Evolutionary conservation across 2,329 filamentous ascomycete genomes (phyloP), one percentile per base, ranked within the genome.

Genomic region (Oidium heveae): DNA sequence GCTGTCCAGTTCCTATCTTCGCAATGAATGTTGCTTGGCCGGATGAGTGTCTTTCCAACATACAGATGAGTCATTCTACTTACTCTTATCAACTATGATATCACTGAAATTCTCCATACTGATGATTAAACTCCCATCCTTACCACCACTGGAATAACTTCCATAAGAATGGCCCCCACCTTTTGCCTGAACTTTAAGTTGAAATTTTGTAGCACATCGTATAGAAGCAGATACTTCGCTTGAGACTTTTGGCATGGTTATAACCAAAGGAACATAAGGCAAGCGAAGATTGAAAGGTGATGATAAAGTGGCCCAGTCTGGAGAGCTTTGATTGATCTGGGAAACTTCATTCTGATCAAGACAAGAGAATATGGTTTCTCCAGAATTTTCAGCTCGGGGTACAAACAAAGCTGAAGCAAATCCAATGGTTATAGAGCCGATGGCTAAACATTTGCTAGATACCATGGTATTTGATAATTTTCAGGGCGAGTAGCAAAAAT

Each of bases 131-230:
- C 66, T 69, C 20, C 74, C 75, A 59, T 75, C 68, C 7, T 67
- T 65, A 16, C 75, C 76, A 2, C 74, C 74, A 0, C 41, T 59
- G 4, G 60, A 61, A 28, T 41, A 73, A 37, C 72, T 74, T 0
- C 66, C 74, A 62, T 75, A 77, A 36, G 71, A 73, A 61, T 77
- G 74, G 0, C 74, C 75, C n/a, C 75, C 74, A 32, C 69, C 68
- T 57, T 71, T 72, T 1, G 73, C 66, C 46, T 73, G 72, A 2
- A 77, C 71, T 51, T 73, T 72, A 22, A 73, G 63, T 12, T 64
- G 64, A 49, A 64, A 57, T 22, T 67, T 60, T 1, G 63, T 62
- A 1, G 72, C 74, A 57, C 73, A 77, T 28, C 61, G 62, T 9
- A 77, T 66, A 2, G 73, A 69, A 4, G 64, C 65, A 6, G 69